Conservation (phyloP, 2,329 filamentous ascomycete species). For the Fusarium sororula region DNA sequence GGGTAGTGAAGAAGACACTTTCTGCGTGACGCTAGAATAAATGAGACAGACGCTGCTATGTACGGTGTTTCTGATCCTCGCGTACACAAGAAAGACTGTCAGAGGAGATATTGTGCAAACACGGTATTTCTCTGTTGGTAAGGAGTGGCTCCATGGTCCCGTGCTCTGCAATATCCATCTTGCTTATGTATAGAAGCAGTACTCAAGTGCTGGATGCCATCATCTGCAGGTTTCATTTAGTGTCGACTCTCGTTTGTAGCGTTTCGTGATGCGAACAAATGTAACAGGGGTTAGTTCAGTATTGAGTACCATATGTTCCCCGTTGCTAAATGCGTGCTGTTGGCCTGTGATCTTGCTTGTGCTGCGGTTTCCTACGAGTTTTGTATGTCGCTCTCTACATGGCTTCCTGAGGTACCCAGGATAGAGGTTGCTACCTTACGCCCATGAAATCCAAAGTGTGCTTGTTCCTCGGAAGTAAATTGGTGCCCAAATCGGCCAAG, state of each 20-base stretch:
- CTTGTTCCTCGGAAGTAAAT: neutral
- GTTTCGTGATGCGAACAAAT: neutral
- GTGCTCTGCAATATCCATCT: neutral
- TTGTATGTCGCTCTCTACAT: neutral
- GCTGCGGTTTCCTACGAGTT: neutral
- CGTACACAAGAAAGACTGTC: too few relatives aligned
- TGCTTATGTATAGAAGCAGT: neutral
- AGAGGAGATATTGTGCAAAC: too few relatives aligned
- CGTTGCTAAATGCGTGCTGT: neutral
- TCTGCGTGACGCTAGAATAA: neutral
- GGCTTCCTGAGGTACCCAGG: neutral
- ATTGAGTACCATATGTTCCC: neutral
- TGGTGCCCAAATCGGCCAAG: neutral
- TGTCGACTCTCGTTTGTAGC: neutral
- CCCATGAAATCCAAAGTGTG: neutral
- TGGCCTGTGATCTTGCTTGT: neutral
- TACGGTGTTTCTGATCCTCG: neutral
- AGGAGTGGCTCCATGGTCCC: neutral
- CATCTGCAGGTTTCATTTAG: neutral
- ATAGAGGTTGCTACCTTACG: neutral
- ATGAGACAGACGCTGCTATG: neutral
- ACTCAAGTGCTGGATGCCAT: neutral
- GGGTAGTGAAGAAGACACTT: conserved; percentile 46
- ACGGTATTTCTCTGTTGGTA: neutral
- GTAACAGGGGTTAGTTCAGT: neutral